Conservation (phyloP, 2,329 filamentous ascomycete species). For the Neoarthrinium moseri region DNA sequence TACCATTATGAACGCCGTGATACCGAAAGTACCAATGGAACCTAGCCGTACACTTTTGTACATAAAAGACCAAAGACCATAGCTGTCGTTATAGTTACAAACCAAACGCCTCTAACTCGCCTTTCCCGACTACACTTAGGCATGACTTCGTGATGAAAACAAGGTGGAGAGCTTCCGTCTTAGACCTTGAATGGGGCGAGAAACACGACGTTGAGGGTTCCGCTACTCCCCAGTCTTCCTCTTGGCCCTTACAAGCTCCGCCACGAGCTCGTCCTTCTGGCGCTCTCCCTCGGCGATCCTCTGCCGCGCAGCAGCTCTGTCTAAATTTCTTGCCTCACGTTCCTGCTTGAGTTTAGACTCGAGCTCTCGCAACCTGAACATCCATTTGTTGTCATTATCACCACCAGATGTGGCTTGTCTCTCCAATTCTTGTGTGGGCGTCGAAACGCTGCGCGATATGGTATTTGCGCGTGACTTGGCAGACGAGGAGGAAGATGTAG, state of each 20-base stretch:
- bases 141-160: not conserved
- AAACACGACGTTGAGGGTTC: not conserved
- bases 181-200: not conserved
- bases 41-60: no score
- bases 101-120: no score
- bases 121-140: no score
- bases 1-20: no score
- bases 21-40: no score
- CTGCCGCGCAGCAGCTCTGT: constrained; percentile 79
- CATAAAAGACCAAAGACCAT: not conserved
- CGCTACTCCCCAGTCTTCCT: constrained; percentile 24
- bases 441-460: constrained; percentile 25
- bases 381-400: constrained; percentile 70
- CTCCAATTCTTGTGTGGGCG: constrained; percentile 4
- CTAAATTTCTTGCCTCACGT: constrained; percentile 79
- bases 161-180: constrained; percentile 3
- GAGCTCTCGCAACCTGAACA: constrained; percentile 80
- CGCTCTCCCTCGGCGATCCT: constrained; percentile 42
- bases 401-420: not conserved
- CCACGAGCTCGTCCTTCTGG: constrained; percentile 29
- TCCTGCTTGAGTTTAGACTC: constrained; percentile 89
- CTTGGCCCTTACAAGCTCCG: constrained; percentile 26
- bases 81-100: not conserved
- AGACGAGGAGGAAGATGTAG: constrained; percentile 20
- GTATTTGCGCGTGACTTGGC: constrained; percentile 20